Evolutionary conservation across 2,329 filamentous ascomycete genomes (phyloP).

Genomic region (Exophiala sp.): DNA sequence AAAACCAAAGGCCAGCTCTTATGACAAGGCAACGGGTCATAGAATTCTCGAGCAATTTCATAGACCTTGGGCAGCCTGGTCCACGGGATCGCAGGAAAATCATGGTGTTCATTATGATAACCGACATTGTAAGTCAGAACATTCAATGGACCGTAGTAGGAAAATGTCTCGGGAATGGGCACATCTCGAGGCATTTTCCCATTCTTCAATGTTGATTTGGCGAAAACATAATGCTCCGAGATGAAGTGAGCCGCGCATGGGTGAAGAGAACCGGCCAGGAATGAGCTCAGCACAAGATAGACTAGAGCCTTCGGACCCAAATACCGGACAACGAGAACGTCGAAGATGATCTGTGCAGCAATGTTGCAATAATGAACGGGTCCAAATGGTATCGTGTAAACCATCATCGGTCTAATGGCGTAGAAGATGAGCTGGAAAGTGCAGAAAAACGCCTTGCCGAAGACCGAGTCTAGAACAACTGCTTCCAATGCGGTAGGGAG

Average conservation of each 20-base stretch:
- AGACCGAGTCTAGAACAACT: constrained; percentile 81
- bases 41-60: constrained; percentile 81
- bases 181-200: constrained; percentile 31
- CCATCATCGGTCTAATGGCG: constrained; percentile 87
- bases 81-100: constrained; percentile 96
- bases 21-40: constrained; percentile 77
- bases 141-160: constrained; percentile 92
- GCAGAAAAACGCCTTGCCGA: constrained; percentile 97
- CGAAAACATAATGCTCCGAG: constrained; percentile 84
- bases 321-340: constrained; percentile 59
- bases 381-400: constrained; percentile 85
- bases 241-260: constrained; percentile 97
- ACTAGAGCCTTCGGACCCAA: constrained; percentile 61
- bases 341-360: constrained; percentile 67
- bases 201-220: constrained; percentile 40
- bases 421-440: constrained; percentile 99
- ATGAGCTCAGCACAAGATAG: constrained; percentile 83
- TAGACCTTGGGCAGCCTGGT: constrained; percentile 73
- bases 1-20: constrained; percentile 88
- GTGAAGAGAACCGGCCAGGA: constrained; percentile 88
- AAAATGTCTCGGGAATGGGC: constrained; percentile 85
- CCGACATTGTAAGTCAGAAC: constrained; percentile 94
- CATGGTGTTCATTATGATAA: constrained; percentile 97
- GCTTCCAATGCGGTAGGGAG: constrained; percentile 89
- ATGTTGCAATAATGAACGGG: constrained; percentile 80